Percentiles rank a stretch among this genome's conserved stretches.
Conservation (phyloP, 441 rosid genomes). For the Gossypium schwendimanii region DNA sequence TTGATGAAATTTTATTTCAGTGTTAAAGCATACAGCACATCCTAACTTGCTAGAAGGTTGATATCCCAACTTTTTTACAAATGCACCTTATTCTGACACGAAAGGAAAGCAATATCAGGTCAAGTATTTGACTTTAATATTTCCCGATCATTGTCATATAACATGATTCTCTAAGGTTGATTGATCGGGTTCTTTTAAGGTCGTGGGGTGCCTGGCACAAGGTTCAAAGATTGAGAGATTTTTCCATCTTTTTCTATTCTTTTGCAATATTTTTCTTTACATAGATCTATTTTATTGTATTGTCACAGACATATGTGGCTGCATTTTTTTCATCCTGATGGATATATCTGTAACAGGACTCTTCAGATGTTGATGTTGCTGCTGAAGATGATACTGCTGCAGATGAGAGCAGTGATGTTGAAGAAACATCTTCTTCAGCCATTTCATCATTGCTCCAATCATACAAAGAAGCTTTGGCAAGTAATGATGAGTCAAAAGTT, state of each 20-base stretch:
- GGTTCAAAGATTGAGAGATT: neutral
- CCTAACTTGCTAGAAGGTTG: neutral
- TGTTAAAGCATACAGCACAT: neutral
- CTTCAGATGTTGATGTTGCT: conserved; percentile 41
- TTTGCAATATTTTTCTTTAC: conserved; percentile 1
- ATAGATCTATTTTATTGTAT: neutral
- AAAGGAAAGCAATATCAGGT: neutral
- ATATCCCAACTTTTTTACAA: neutral
- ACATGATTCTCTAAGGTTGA: neutral
- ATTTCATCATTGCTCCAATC: conserved; percentile 37
- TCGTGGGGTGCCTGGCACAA: neutral
- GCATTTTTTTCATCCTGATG: conserved; percentile 15
- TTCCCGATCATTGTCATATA: neutral
- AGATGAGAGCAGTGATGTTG: conserved; percentile 31
- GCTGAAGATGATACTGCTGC: conserved; percentile 31
- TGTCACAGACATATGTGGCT: neutral
- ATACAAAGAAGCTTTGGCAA: conserved; percentile 67
- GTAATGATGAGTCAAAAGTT: conserved; percentile 45
- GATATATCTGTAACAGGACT: conserved; percentile 44
- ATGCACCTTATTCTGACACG: neutral
- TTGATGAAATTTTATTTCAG: neutral
- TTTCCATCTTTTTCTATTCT: neutral
- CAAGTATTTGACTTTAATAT: neutral
- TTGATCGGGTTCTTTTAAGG: neutral
- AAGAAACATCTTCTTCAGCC: conserved; percentile 43